Conservation (phyloP, 345 rosid species). For the Acer campestre region DNA sequence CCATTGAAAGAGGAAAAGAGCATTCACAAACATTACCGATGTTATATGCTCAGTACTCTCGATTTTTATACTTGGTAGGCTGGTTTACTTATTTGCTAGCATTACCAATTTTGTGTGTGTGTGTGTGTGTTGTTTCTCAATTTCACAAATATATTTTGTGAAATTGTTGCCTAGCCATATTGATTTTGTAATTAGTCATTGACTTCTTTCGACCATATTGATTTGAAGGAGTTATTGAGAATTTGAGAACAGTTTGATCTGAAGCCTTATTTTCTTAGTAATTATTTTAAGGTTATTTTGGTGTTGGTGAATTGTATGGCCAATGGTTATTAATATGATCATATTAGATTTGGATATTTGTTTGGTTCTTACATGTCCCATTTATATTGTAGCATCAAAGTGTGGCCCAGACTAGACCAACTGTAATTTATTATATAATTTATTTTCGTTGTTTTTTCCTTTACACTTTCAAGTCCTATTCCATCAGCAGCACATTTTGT, state of each 20-base stretch:
- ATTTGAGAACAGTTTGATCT: background rate
- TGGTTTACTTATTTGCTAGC: background rate
- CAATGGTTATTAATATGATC: background rate
- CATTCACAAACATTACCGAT: conserved; percentile 74
- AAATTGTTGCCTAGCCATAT: background rate
- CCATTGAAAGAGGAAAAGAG: conserved; percentile 96
- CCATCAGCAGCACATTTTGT: background rate
- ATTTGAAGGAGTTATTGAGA: background rate
- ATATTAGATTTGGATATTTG: background rate
- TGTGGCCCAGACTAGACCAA: background rate
- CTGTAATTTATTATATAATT: background rate
- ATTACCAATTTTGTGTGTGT: background rate
- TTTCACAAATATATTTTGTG: background rate
- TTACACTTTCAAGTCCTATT: background rate
- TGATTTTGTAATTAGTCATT: background rate
- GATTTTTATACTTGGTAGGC: conserved; percentile 78
- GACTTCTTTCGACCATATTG: background rate
- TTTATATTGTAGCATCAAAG: background rate
- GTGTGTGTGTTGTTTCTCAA: background rate
- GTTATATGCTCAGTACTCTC: conserved; percentile 84
- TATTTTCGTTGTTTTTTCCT: background rate
- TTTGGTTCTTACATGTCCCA: background rate
- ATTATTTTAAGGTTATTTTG: background rate
- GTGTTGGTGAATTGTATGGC: background rate
- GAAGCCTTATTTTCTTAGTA: background rate